A percentile compares a stretch with the other conserved stretches of the same genome.
These are phyloP conservation scores for Trichomonas tenax DNA, from an alignment of 208 protist species.

Conservation along the genomic window DNA sequence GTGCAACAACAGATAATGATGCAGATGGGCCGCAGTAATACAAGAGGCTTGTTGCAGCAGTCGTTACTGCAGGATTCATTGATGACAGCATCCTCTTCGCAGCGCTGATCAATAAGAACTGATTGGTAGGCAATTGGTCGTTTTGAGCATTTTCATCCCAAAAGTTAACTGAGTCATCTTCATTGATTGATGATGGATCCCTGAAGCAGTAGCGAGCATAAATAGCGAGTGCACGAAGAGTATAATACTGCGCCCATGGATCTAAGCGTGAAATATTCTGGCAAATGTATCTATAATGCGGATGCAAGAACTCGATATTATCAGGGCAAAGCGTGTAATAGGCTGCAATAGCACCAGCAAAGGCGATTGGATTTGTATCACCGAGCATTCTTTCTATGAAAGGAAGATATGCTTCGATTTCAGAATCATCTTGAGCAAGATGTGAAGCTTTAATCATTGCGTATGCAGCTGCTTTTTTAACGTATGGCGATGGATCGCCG, in stretches of 20 bases:
- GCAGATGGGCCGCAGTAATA: neutral
- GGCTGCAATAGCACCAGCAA: neutral
- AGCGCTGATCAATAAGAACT: neutral
- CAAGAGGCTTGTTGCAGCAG: neutral
- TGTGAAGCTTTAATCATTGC: constrained; percentile 14
- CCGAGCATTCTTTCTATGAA: neutral
- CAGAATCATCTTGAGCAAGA: neutral
- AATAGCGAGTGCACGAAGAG: neutral
- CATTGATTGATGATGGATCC: neutral
- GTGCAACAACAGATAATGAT: neutral
- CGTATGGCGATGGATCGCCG: neutral
- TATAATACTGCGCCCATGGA: neutral
- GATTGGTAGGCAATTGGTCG: neutral
- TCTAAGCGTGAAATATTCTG: neutral
- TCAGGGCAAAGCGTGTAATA: neutral
- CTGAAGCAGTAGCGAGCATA: neutral
- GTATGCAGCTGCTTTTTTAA: constrained; percentile 1
- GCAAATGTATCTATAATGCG: neutral
- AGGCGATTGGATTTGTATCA: neutral
- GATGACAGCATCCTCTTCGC: neutral
- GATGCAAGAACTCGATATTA: neutral
- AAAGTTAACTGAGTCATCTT: neutral
- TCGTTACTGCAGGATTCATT: neutral
- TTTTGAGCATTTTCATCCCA: neutral
- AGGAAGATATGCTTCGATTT: neutral